phyloP scores from a whole-genome alignment of 768 basidiomycete species.

The Ramaria sp. region DNA sequence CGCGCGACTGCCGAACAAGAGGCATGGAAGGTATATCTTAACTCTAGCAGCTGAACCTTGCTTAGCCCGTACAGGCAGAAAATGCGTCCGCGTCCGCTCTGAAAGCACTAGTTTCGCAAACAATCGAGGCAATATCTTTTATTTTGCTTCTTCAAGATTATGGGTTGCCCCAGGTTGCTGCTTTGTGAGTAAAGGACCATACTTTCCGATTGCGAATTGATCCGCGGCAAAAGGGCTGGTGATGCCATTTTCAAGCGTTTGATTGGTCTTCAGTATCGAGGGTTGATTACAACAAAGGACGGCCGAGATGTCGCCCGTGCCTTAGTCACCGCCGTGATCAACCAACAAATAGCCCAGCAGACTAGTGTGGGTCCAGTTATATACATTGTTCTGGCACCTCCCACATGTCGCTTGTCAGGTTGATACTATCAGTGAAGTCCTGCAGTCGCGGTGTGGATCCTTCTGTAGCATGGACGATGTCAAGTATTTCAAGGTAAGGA shows the following conservation, averaged over 20 bases:
- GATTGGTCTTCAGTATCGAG: conserved; percentile 67
- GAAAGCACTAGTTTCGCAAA: conserved; percentile 61
- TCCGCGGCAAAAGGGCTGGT: conserved; percentile 45
- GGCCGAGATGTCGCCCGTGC: conserved; percentile 84
- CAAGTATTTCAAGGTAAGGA: conserved; percentile 81
- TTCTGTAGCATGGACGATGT: conserved; percentile 99
- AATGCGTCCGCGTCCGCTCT: conserved; percentile 75
- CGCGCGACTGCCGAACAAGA: conserved; percentile 55
- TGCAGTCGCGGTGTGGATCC: conserved; percentile 91
- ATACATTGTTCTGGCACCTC: not conserved
- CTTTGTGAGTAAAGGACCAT: conserved; percentile 42
- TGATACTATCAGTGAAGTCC: conserved; percentile 89
- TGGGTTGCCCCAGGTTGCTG: conserved; percentile 72
- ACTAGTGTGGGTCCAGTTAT: conserved; percentile 56
- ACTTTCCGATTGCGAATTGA: not conserved
- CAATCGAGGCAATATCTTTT: conserved; percentile 92
- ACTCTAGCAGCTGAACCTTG: not conserved
- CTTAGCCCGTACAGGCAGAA: conserved; percentile 44
- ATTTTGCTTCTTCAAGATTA: conserved; percentile 88
- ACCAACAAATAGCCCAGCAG: conserved; percentile 96
- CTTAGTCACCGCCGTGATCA: conserved; percentile 90
- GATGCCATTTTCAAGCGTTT: conserved; percentile 59
- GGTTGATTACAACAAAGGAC: conserved; percentile 71
- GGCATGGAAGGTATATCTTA: conserved; percentile 67
- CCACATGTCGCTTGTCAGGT: conserved; percentile 42